Evolutionary conservation across 1,284 basidiomycete species (phyloP).

Genomic region (Cystobasidium sp.): DNA sequence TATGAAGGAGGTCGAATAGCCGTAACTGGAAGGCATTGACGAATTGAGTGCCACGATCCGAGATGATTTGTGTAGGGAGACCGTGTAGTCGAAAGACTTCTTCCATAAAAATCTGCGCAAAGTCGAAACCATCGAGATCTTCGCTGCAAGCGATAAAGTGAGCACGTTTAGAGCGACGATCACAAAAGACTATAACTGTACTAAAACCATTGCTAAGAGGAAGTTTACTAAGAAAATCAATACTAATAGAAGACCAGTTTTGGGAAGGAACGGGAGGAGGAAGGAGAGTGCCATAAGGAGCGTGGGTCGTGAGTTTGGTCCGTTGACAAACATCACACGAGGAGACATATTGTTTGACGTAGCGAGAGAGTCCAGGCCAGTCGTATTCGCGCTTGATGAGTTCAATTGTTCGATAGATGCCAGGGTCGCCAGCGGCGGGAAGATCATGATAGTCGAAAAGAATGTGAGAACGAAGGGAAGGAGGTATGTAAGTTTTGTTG

Average conservation of each 20-base stretch:
- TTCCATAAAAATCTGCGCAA: conserved; percentile 44
- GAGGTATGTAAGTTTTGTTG: no score
- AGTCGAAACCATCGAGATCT: neutral
- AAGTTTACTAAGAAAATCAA: conserved; percentile 61
- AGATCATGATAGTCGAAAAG: conserved; percentile 35
- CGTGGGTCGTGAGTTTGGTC: conserved; percentile 47
- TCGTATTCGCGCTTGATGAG: conserved; percentile 58
- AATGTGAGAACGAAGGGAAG: conserved; percentile 10
- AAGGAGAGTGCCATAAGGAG: conserved; percentile 55
- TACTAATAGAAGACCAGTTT: conserved; percentile 59
- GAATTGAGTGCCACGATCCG: conserved; percentile 54
- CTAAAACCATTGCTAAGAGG: conserved; percentile 54
- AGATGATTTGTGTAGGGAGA: conserved; percentile 49
- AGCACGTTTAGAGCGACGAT: neutral
- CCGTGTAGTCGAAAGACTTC: conserved; percentile 44
- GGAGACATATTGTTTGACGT: conserved; percentile 57
- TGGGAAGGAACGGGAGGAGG: conserved; percentile 53
- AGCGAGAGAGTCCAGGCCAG: conserved; percentile 60
- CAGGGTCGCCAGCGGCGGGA: conserved; percentile 31
- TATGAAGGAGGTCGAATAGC: neutral
- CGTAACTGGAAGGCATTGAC: conserved; percentile 14
- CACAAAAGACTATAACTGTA: neutral
- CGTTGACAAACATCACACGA: conserved; percentile 59
- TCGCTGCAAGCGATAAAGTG: neutral
- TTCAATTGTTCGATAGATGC: conserved; percentile 50